Evolutionary conservation across 345 rosid species (phyloP), one percentile per base, ranked within the genome.

Genomic region (Microcos paniculata): DNA sequence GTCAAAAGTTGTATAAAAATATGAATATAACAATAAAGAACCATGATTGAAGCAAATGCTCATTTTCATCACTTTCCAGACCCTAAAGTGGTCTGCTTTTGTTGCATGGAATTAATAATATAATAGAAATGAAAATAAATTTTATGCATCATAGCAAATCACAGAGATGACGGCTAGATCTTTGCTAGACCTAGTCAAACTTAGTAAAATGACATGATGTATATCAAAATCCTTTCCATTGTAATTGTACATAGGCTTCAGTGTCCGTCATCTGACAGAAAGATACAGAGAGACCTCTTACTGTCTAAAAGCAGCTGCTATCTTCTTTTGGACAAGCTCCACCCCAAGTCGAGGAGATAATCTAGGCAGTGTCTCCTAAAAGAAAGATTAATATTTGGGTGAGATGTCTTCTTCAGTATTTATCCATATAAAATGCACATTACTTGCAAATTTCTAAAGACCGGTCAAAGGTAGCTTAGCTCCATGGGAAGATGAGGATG

Each of bases 321-420:
- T 83, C 92, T 90, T 92, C 88, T 91, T 90, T 70, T 90, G 94
- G 64, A 94, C 53, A 71, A 85, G 84, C 77, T 91, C 92, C 75
- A 88, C 92, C 71, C 91, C 85, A 56, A 86, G 83, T 63, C 91
- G 90, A 40, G 97, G 95, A 55, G 97, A 90, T 77, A 90, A 76
- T 80, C 89, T 80, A 0, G 95, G 95, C 67, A 92, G 80, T 58
- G 76, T 82, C 87, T 91, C 91, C 92, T 87, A 81, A 61, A 81
- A 78, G 56, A 80, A 43, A 81, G 28, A 62, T 42, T 38, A n/a
- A 8, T 35, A 33, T 64, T 31, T 26, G 71, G 19, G 33, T 58
- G 19, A 78, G 65, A 51, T 52, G 52, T 40, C 58, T 46, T 12
- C 43, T 62, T 45, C 74, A 63, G 58, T 59, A 75, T 4, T 26